Conservation (phyloP, 768 basidiomycete species). For the Mycena olivaceomarginata region DNA sequence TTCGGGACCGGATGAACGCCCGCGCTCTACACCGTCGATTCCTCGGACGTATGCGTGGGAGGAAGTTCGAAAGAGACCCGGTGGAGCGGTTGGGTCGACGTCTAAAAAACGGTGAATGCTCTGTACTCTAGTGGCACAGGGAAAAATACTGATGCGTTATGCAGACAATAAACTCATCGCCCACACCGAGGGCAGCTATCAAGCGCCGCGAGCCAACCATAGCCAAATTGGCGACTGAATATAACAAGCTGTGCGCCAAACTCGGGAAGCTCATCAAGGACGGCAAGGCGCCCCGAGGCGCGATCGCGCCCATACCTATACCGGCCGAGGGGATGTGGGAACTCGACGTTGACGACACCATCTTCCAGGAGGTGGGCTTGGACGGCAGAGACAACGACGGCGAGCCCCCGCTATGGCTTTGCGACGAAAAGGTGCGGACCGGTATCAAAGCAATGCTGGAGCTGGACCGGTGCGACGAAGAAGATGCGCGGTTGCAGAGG, state of each 20-base stretch:
- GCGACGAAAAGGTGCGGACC: constrained; percentile 47
- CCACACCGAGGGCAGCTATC: not conserved
- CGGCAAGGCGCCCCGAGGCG: not conserved
- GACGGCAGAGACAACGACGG: constrained; percentile 46
- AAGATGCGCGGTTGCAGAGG: constrained; percentile 44
- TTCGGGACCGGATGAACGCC: not conserved
- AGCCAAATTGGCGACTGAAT: not conserved
- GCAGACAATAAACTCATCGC: not conserved
- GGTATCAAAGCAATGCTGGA: constrained; percentile 52
- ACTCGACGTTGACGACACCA: constrained; percentile 14
- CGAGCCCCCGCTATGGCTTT: constrained; percentile 51
- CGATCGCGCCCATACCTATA: not conserved
- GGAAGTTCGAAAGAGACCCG: not conserved
- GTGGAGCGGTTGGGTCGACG: not conserved
- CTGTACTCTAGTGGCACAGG: not conserved
- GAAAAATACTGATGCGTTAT: too few relatives aligned
- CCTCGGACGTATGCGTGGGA: not conserved
- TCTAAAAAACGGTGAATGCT: not conserved
- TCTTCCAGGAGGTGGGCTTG: constrained; percentile 53
- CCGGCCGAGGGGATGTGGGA: not conserved
- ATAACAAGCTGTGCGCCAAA: not conserved
- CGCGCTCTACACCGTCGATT: not conserved
- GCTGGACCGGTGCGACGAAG: constrained; percentile 51
- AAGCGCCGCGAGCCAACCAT: not conserved
- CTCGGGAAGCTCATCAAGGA: not conserved